phyloP scores from a whole-genome alignment of 2,329 filamentous ascomycete genomes.

The Penicillium sp. region DNA sequence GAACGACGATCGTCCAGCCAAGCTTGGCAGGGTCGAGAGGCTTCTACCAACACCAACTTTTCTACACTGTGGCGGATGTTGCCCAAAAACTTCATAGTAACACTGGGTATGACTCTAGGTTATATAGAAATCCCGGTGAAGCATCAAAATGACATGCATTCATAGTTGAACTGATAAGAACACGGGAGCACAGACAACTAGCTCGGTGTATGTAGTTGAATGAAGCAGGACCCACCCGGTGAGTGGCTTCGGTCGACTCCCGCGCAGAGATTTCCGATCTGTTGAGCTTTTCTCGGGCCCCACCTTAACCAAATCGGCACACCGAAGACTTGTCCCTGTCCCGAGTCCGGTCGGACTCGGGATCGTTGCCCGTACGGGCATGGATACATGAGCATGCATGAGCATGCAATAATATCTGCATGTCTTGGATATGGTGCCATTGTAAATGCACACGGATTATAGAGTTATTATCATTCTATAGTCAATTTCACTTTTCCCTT shows the following conservation, averaged over 20 bases:
- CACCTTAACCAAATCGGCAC: conserved; percentile 24
- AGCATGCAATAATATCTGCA: not conserved
- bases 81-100: not conserved
- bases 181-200: not conserved
- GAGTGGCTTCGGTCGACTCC: conserved; percentile 16
- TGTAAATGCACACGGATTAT: not conserved
- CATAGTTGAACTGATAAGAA: conserved; percentile 11
- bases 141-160: not conserved
- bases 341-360: conserved; percentile 21
- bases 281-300: conserved; percentile 9
- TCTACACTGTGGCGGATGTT: not conserved
- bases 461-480: no score
- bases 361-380: conserved; percentile 10
- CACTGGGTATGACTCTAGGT: conserved; percentile 4
- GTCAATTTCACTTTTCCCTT: not conserved
- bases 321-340: conserved; percentile 17
- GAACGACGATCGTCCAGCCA: conserved; percentile 11
- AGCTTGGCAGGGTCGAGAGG: not conserved
- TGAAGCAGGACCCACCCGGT: conserved; percentile 11
- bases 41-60: not conserved
- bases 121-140: conserved; percentile 14
- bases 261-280: conserved; percentile 20
- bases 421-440: not conserved
- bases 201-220: conserved; percentile 3
- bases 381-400: not conserved